These are phyloP conservation scores for Aspergillus kassunensis DNA, from an alignment of 495 filamentous ascomycete genomes.

Conservation along the genomic window DNA sequence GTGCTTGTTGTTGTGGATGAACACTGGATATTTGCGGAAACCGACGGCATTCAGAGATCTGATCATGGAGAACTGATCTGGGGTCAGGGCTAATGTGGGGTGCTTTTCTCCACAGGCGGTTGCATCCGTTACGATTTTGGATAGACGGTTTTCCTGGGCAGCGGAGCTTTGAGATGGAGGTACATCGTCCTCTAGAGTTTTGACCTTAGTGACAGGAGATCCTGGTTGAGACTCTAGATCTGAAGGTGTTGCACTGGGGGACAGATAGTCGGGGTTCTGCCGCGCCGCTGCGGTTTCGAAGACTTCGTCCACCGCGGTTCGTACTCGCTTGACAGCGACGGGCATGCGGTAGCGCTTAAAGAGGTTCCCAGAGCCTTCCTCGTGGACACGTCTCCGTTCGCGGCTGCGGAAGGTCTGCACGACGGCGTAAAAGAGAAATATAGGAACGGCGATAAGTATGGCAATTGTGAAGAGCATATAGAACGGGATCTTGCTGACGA, in stretches of 20 bases:
- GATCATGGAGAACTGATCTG: constrained; percentile 80
- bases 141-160: not conserved
- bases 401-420: constrained; percentile 70
- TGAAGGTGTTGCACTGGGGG: constrained; percentile 11
- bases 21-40: constrained; percentile 77
- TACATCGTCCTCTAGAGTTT: not conserved
- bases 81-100: constrained; percentile 72
- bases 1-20: constrained; percentile 77
- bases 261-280: constrained; percentile 60
- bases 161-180: not conserved
- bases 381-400: constrained; percentile 70
- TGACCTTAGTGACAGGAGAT: not conserved
- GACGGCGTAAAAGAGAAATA: constrained; percentile 70
- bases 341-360: constrained; percentile 69
- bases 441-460: constrained; percentile 60
- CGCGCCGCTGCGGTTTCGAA: constrained; percentile 65
- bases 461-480: constrained; percentile 60
- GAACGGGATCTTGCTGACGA: constrained; percentile 48
- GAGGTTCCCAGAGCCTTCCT: constrained; percentile 61
- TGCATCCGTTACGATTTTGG: not conserved
- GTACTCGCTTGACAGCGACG: constrained; percentile 67
- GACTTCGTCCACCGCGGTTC: constrained; percentile 66
- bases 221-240: constrained; percentile 4
- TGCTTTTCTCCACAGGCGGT: constrained; percentile 24
- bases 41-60: constrained; percentile 68